phyloP scores from a whole-genome alignment of 306 rosid genomes.

The Dryas alaskensis region DNA sequence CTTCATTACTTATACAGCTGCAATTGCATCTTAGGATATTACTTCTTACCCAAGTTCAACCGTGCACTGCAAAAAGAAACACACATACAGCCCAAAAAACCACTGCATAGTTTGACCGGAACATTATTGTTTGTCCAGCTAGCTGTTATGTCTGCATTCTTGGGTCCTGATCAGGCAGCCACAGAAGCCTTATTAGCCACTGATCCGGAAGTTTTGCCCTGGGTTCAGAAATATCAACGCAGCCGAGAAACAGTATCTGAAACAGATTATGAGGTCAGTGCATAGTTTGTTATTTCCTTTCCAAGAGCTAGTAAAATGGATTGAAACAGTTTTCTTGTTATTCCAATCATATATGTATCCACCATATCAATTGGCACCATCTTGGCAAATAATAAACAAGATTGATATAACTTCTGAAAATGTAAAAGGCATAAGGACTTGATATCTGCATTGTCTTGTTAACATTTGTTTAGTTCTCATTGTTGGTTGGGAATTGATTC shows the following conservation, averaged over 20 bases:
- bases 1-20: constrained; percentile 13
- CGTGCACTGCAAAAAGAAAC: not conserved
- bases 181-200: constrained; percentile 72
- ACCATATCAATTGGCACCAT: not conserved
- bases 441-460: not conserved
- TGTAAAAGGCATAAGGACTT: not conserved
- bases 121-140: constrained; percentile 44
- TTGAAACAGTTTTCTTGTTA: not conserved
- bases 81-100: not conserved
- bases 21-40: constrained; percentile 9
- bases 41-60: not conserved
- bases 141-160: constrained; percentile 85
- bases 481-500: constrained; percentile 22
- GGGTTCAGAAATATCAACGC: constrained; percentile 88
- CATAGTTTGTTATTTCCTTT: not conserved
- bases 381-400: not conserved
- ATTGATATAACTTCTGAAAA: not conserved
- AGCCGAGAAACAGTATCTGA: constrained; percentile 91
- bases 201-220: constrained; percentile 76
- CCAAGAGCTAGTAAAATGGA: not conserved
- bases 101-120: not conserved
- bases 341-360: not conserved
- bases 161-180: constrained; percentile 84
- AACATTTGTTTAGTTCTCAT: not conserved
- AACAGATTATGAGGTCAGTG: constrained; percentile 86